Percentiles rank a stretch among this genome's conserved stretches.
These are phyloP conservation scores for Phytophthora citrophthora DNA, from an alignment of 352 stramenopile species.

Conservation along the genomic window DNA sequence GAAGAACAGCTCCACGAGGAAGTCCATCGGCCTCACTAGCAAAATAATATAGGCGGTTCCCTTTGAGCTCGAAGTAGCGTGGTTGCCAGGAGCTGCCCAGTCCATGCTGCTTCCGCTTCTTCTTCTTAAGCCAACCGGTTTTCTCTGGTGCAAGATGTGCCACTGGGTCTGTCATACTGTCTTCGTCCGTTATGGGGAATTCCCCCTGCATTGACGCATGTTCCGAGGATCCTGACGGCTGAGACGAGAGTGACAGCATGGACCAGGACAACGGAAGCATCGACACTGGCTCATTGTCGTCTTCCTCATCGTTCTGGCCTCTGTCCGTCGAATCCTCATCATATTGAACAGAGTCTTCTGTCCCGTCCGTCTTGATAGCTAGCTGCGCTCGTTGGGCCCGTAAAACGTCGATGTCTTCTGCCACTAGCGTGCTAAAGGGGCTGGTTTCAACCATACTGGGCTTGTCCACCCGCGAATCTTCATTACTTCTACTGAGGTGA, in stretches of 20 bases:
- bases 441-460: conserved; percentile 11
- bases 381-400: conserved; percentile 29
- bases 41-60: conserved; percentile 84
- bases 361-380: conserved; percentile 6
- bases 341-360: background rate
- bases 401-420: conserved; percentile 33
- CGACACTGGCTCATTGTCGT: conserved; percentile 42
- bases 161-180: conserved; percentile 19
- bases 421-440: conserved; percentile 30
- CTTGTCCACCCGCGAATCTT: conserved; percentile 6
- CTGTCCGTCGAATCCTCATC: conserved; percentile 14
- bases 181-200: conserved; percentile 24
- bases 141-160: conserved; percentile 55
- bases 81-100: conserved; percentile 72
- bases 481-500: conserved; percentile 7
- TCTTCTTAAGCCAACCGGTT: conserved; percentile 84
- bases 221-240: conserved; percentile 39
- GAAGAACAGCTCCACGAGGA: conserved; percentile 67
- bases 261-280: conserved; percentile 60
- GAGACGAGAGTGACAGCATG: conserved; percentile 68
- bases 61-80: conserved; percentile 85
- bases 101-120: conserved; percentile 79
- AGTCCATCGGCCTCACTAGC: conserved; percentile 75
- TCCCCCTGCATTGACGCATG: conserved; percentile 34
- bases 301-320: conserved; percentile 22